A percentile compares a stretch with the other conserved stretches of the same genome.
Evolutionary conservation across 2,329 filamentous ascomycete genomes (phyloP).

Genomic region (Talaromyces sp.): DNA sequence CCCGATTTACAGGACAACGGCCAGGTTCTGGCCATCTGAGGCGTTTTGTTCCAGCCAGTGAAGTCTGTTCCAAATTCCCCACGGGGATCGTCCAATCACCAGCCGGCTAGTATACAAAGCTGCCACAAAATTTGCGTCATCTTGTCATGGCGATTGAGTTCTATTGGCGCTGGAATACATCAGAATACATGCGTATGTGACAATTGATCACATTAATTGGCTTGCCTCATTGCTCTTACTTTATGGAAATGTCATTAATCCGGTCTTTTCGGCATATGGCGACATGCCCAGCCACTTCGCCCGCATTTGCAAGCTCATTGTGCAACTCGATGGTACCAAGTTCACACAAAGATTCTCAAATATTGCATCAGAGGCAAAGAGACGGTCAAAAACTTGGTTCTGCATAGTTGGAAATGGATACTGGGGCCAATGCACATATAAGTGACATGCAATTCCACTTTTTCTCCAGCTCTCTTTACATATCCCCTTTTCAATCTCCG

Average conservation of each 20-base stretch:
- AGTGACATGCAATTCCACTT: not conserved
- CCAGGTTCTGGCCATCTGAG: not conserved
- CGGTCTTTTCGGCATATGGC: not conserved
- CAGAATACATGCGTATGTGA: not conserved
- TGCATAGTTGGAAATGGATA: not conserved
- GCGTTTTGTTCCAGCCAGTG: constrained; percentile 1
- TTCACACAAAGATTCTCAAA: not conserved
- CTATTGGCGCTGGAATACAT: not conserved
- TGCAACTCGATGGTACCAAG: not conserved
- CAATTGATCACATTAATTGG: not conserved
- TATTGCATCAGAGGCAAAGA: constrained; percentile 14
- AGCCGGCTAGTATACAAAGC: not conserved
- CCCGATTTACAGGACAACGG: not conserved
- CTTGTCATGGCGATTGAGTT: not conserved
- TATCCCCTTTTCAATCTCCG: not conserved
- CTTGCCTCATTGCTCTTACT: not conserved
- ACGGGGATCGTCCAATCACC: constrained; percentile 5
- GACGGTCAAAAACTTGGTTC: constrained; percentile 5
- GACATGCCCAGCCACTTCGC: not conserved
- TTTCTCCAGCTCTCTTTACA: not conserved
- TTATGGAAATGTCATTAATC: constrained; percentile 8
- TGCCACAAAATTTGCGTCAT: constrained; percentile 5
- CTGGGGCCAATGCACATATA: not conserved
- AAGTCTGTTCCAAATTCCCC: not conserved
- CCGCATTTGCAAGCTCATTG: not conserved